Base-by-base conservation (phyloP, 2,329 filamentous ascomycete species). In the Elsinoe arachidis region DNA sequence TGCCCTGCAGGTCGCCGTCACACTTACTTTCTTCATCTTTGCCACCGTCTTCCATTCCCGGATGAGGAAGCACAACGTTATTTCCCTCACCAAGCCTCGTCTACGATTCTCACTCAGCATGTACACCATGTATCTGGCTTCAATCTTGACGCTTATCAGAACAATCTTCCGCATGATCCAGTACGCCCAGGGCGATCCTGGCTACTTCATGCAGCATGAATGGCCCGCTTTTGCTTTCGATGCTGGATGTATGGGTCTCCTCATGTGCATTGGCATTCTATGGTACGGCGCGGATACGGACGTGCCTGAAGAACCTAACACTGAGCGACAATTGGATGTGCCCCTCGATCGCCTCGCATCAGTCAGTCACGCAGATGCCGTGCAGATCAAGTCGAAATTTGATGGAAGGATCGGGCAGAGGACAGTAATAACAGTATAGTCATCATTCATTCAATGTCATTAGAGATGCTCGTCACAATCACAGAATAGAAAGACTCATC, bases 1-100 rank as follows among this genome's bases (percentile, higher is more conserved):
- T 1, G 65, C 78, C 35, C 66, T 84, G 21, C 82, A 85, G 64
- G 73, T 85, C 19, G 35, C 80, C 43, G 75, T 80, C 58, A 83
- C 85, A 60, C 73, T 72, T 17, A 66, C 83, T 34, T 85, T 85
- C 63, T 67, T 79, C 35, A 56, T 75, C 7, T 74, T 75, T 2
- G 73, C 79, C 0, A 61, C 72, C 2, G 59, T 78, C 2, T 82
- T 82, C 68, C 76, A 83, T 61, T 56, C 61, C 2, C 70, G 77
- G 5, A 70, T 80, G n/a, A 26, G 17, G 23, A 46, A 56, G 41
- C 39, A 56, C 33, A 49, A 56, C 10, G 39, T 56, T 33, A 35
- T 49, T 17, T 26, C n/a, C 7, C 39, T 46, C 2, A 49, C 41
- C 23, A 46, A 38, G 14, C 54, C 54, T n/a, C 15, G 39, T 14